A percentile compares a stretch with the other conserved stretches of the same genome.
phyloP scores from a whole-genome alignment of 164 flowering plant genomes.

The Santalum album region DNA sequence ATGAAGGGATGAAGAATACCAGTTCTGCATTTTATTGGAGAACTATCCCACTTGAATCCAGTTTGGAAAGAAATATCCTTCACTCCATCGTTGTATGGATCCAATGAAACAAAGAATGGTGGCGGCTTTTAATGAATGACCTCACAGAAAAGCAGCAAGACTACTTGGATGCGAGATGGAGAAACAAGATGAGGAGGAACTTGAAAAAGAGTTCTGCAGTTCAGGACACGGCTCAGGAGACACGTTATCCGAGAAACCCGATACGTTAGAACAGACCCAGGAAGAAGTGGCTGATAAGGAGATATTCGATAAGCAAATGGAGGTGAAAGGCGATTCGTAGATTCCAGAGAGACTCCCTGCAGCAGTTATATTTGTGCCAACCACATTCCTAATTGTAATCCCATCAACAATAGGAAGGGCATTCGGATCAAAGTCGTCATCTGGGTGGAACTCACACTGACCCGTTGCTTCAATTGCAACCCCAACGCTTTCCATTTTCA shows the following conservation, averaged over 20 bases:
- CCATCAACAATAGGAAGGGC: constrained; percentile 18
- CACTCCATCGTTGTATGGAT: too few species aligned
- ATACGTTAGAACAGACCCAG: not conserved
- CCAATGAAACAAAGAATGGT: too few species aligned
- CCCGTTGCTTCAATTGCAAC: constrained; percentile 38
- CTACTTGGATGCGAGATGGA: not conserved
- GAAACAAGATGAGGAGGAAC: not conserved
- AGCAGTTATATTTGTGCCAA: not conserved
- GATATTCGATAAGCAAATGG: not conserved
- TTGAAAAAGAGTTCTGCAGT: not conserved
- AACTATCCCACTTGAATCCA: too few species aligned
- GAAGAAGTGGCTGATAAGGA: not conserved
- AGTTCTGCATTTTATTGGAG: too few species aligned
- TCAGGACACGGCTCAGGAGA: not conserved
- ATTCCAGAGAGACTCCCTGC: not conserved
- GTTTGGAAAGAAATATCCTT: too few species aligned
- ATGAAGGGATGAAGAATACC: too few species aligned
- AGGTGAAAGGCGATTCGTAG: not conserved
- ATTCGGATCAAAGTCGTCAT: constrained; percentile 42
- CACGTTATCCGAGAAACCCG: not conserved
- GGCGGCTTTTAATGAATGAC: too few species aligned
- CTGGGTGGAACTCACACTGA: constrained; percentile 42
- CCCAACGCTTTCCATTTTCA: constrained; percentile 32
- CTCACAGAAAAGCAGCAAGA: not conserved
- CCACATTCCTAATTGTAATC: not conserved